A percentile compares a stretch with the other conserved stretches of the same genome.
Evolutionary conservation across 164 flowering plant genomes (phyloP).

Genomic region (Vitis rotundifolia): DNA sequence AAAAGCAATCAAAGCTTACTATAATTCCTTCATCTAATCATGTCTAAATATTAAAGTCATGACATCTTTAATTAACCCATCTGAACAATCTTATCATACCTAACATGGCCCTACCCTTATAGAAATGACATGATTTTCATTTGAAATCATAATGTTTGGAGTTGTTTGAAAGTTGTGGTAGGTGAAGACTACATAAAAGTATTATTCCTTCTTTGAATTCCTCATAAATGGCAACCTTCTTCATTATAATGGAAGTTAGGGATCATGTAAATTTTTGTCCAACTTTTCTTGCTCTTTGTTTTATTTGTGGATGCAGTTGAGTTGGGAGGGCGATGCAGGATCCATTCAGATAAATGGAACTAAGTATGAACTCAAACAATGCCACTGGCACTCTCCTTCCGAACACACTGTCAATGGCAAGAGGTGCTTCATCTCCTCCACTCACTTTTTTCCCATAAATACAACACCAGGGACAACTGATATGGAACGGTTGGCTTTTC

Average conservation of each 20-base stretch:
- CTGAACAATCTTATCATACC: no score
- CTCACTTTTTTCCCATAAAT: background rate
- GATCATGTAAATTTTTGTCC: background rate
- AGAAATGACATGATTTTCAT: no score
- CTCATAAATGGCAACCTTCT: background rate
- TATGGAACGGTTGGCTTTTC: background rate
- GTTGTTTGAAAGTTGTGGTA: no score
- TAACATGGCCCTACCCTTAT: no score
- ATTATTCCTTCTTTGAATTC: background rate
- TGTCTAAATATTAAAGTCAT: no score
- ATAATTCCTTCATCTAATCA: no score
- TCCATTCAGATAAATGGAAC: conserved; percentile 34
- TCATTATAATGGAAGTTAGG: no score
- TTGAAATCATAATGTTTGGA: no score
- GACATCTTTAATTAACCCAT: no score
- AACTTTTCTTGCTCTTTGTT: background rate
- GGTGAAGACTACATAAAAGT: no score
- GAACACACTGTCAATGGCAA: conserved; percentile 54
- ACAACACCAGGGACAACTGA: background rate
- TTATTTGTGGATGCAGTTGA: conserved; percentile 28
- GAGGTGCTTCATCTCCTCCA: conserved; percentile 18
- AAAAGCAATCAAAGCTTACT: background rate
- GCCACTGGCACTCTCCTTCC: conserved; percentile 67
- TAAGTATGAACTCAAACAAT: conserved; percentile 33
- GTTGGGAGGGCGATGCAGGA: conserved; percentile 44